These are phyloP conservation scores for Xylaria bambusicola DNA, from an alignment of 495 filamentous ascomycete genomes.

Conservation along the genomic window DNA sequence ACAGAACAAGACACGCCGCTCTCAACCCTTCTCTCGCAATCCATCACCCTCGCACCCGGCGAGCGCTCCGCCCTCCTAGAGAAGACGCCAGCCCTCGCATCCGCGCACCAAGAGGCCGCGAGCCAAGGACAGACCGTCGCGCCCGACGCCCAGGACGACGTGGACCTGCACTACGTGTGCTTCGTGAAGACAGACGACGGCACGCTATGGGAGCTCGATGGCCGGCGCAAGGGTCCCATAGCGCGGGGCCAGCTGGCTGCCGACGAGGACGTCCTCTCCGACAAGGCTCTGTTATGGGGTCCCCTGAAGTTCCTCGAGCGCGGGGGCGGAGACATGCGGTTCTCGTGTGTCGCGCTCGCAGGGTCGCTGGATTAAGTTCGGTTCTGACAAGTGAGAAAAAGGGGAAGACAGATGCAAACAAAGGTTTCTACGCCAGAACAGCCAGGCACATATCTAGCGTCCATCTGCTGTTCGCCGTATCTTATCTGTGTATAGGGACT, in stretches of 20 bases:
- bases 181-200: slow-evolving; percentile 75
- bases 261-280: slow-evolving; percentile 69
- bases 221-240: slow-evolving; percentile 69
- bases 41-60: slow-evolving; percentile 53
- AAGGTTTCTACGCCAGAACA: neutral
- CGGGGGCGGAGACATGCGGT: slow-evolving; percentile 68
- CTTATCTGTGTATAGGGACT: neutral
- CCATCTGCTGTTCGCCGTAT: too few species aligned
- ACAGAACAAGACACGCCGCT: slow-evolving; percentile 46
- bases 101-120: slow-evolving; percentile 71
- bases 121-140: slow-evolving; percentile 70
- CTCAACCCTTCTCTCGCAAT: slow-evolving; percentile 43
- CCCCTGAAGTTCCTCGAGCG: slow-evolving; percentile 62
- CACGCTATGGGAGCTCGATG: slow-evolving; percentile 84
- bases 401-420: neutral
- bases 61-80: slow-evolving; percentile 73
- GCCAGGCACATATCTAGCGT: too few species aligned
- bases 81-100: slow-evolving; percentile 67
- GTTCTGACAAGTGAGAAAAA: neutral
- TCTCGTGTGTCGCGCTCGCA: slow-evolving; percentile 73
- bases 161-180: slow-evolving; percentile 81
- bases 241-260: slow-evolving; percentile 54
- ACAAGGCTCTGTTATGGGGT: slow-evolving; percentile 64
- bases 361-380: slow-evolving; percentile 58
- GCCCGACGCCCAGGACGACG: slow-evolving; percentile 65